A percentile compares a stretch with the other conserved stretches of the same genome.
phyloP scores from a whole-genome alignment of 2,329 filamentous ascomycete species.

The Ceratocystis colombiana region DNA sequence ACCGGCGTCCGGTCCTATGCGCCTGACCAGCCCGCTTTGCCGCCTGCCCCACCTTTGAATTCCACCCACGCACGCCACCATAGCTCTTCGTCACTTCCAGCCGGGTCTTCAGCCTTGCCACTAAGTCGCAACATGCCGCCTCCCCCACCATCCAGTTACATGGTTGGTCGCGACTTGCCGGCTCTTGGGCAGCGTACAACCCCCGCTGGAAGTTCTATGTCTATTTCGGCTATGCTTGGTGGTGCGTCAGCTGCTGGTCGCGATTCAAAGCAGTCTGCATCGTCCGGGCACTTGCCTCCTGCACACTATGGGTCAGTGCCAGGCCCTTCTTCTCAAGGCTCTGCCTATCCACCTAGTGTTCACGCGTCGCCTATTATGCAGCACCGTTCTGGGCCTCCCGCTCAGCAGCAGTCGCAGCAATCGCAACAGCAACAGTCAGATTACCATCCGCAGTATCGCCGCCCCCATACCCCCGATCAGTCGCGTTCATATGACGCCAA shows the following conservation, averaged over 20 bases:
- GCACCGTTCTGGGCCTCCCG: slow-evolving; percentile 26
- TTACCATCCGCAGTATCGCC: slow-evolving; percentile 48
- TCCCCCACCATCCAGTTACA: slow-evolving; percentile 39
- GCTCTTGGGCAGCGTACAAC: slow-evolving; percentile 42
- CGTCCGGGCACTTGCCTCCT: slow-evolving; percentile 31
- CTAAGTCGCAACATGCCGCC: slow-evolving; percentile 32
- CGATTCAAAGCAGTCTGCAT: slow-evolving; percentile 36
- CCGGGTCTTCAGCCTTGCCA: slow-evolving; percentile 28
- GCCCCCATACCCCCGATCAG: slow-evolving; percentile 65
- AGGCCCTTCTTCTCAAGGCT: slow-evolving; percentile 35
- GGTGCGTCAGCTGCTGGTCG: slow-evolving; percentile 31
- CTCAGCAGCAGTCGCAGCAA: background rate
- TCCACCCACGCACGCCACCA: slow-evolving; percentile 37
- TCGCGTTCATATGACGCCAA: slow-evolving; percentile 45
- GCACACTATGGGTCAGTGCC: slow-evolving; percentile 38
- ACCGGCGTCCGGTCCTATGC: slow-evolving; percentile 21
- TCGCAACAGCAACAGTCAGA: slow-evolving; percentile 36
- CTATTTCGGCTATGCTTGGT: slow-evolving; percentile 51
- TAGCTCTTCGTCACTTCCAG: slow-evolving; percentile 37
- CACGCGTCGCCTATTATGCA: slow-evolving; percentile 50
- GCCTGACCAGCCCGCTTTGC: slow-evolving; percentile 23
- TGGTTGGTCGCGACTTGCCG: slow-evolving; percentile 43
- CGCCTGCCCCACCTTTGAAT: slow-evolving; percentile 29
- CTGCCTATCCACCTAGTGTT: slow-evolving; percentile 40
- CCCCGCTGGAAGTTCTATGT: slow-evolving; percentile 46